Evolutionary conservation across 2,329 filamentous ascomycete species (phyloP).

Genomic region (Colletotrichum horii): DNA sequence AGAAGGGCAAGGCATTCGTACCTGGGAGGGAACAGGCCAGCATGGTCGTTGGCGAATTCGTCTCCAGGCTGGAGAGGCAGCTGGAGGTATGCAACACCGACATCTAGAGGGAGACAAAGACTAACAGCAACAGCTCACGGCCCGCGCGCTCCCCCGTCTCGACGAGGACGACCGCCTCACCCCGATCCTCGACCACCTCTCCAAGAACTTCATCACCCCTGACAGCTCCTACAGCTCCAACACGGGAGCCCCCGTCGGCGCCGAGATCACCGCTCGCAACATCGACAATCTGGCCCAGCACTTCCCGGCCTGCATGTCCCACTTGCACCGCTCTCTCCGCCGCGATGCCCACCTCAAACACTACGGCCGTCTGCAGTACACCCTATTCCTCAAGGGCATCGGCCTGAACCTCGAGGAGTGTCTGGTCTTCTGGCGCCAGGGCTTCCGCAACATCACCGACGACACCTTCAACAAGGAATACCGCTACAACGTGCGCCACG

Average conservation of each 20-base stretch:
- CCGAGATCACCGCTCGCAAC: conserved; percentile 77
- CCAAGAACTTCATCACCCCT: conserved; percentile 92
- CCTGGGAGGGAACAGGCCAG: conserved; percentile 85
- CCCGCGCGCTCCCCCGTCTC: conserved; percentile 86
- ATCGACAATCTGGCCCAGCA: conserved; percentile 81
- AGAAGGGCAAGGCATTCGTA: conserved; percentile 87
- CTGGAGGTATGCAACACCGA: conserved; percentile 57
- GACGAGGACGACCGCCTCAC: conserved; percentile 94
- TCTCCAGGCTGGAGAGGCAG: conserved; percentile 76
- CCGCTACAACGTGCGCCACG: conserved; percentile 94
- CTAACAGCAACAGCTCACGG: conserved; percentile 67
- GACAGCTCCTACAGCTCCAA: conserved; percentile 77
- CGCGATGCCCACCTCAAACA: conserved; percentile 93
- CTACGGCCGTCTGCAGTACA: conserved; percentile 91
- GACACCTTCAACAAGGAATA: conserved; percentile 98
- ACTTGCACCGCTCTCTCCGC: conserved; percentile 84
- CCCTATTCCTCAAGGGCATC: conserved; percentile 94
- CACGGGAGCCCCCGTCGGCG: conserved; percentile 69
- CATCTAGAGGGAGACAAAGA: background rate
- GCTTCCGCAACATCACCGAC: conserved; percentile 87
- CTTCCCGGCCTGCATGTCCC: conserved; percentile 94
- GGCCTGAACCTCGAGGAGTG: conserved; percentile 91
- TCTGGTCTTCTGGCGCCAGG: conserved; percentile 87
- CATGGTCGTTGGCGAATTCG: conserved; percentile 90
- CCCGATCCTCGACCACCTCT: conserved; percentile 75